Evolutionary conservation across 1,284 basidiomycete genomes (phyloP), one percentile per base, ranked within the genome.

Genomic region (Cryptococcus sp.): DNA sequence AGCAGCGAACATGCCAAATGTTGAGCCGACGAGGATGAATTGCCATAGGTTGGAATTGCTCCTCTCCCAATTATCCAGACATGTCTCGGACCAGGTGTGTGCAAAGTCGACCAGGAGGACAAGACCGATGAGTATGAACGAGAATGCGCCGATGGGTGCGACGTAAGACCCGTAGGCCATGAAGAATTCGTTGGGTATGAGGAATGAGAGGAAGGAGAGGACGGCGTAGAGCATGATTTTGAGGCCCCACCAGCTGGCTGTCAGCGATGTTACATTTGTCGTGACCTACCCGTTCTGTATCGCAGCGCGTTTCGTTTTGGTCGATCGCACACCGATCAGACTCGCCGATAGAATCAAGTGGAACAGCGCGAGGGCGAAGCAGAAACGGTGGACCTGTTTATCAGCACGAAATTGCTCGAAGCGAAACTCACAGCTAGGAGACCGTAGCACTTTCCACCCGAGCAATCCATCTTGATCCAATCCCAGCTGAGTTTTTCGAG

Each of bases 61-160:
- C 59, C 86, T 85, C 76, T 97, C 94, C 93, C 93, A 98, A 62
- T 91, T 91, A 67, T 97, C 89, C 52, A 98, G 85, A 73, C 95
- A 98, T 15, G 88, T 94, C 79, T 99, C 95, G 38, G 93, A 93
- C 93, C 93, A 99, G 2, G 92, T 90, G 74, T 99, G 96, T 0
- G 95, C 96, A 75, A 99, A 98, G 82, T 99, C 95, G 78, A 99
- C 91, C 57, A 99, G 87, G 45, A 99, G 87, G 57, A 99, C 92
- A 41, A 99, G 88, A 47, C 96, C 96, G 65, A 99, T 88, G n/a
- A 84, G 76, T 74, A 99, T 97, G 81, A 99, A 99, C 60, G 93
- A 78, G 3, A 89, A 91, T 1, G 94, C 92, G 45, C 96, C 93
- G 62, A 97, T 85, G 48, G 97, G 85, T 23, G 93, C 84, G 63